These are phyloP conservation scores for Paxillus ammoniavirescens DNA, from an alignment of 768 basidiomycete species.

Conservation along the genomic window DNA sequence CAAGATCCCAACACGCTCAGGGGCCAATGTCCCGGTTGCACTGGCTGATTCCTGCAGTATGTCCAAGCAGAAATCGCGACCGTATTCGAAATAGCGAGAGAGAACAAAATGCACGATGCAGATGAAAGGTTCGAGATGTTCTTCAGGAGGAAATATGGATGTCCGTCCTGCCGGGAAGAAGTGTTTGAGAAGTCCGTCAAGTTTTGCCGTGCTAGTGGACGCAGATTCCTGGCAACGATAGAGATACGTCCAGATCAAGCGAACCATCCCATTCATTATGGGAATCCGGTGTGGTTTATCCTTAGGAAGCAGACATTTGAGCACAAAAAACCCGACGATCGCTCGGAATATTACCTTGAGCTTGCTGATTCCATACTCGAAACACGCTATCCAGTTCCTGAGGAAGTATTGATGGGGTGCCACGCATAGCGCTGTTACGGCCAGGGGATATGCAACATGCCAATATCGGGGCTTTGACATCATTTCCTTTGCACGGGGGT, in stretches of 20 bases:
- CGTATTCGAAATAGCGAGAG: slow-evolving; percentile 81
- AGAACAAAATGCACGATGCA: slow-evolving; percentile 82
- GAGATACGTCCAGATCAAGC: slow-evolving; percentile 92
- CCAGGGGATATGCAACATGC: slow-evolving; percentile 81
- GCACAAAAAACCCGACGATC: slow-evolving; percentile 1
- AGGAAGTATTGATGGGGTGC: slow-evolving; percentile 84
- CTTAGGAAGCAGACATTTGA: slow-evolving; percentile 36
- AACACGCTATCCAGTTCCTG: slow-evolving; percentile 74
- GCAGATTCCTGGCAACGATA: slow-evolving; percentile 86
- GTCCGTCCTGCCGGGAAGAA: slow-evolving; percentile 77
- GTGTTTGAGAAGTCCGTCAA: slow-evolving; percentile 71
- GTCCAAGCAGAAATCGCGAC: slow-evolving; percentile 77
- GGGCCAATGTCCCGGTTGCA: slow-evolving; percentile 48
- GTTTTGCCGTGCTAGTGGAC: slow-evolving; percentile 75
- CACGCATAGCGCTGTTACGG: slow-evolving; percentile 81
- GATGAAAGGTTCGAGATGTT: slow-evolving; percentile 73
- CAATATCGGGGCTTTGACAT: slow-evolving; percentile 88
- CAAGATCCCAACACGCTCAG: slow-evolving; percentile 73
- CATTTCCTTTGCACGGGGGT: slow-evolving; percentile 81
- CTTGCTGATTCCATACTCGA: slow-evolving; percentile 72
- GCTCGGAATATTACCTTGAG: slow-evolving; percentile 59
- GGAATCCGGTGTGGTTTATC: slow-evolving; percentile 71
- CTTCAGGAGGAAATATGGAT: slow-evolving; percentile 63
- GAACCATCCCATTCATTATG: slow-evolving; percentile 78
- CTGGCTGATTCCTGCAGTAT: slow-evolving; percentile 69